Base-by-base conservation (phyloP, 352 stramenopile species). In the Globisporangium barbulae region DNA sequence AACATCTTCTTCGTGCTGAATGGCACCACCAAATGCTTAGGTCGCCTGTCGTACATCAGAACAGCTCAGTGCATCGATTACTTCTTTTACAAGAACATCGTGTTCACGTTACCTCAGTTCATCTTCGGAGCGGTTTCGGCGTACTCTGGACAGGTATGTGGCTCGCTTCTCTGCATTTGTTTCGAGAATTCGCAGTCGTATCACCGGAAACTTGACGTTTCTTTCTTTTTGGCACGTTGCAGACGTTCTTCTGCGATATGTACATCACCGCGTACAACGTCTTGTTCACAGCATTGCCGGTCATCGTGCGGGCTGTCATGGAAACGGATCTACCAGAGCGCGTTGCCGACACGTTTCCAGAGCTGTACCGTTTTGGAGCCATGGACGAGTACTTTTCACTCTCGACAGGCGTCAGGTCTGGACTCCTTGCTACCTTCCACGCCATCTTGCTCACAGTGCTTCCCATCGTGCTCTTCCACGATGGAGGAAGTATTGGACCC, bases 41-140 rank as follows among this genome's bases (percentile, higher is more conserved):
- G 97, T 9, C 90, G 97, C 30, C 96, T 98, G 67, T 98, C 98
- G 44, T 99, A 99, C 70, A 84, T 96, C 44, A 93, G 98, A 13
- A 97, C 98, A 57, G 89, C 87, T 21, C 92, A 97, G 63, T 93
- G 97, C 53, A 97, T 99, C 72, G 89, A 98, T 45, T 99, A 98
- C 65, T 98, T 98, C 59, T 99, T 99, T 74, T 99, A 99, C 90
- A 99, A 99, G 79, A 99, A 99, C 76, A 90, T 98, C 54, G 82
- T 96, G 4, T 93, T 98, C 59, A 96, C 90, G 8, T 57, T 97
- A 7, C 79, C 81, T 4, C 86, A 97, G 63, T 97, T 97, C 66
- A 85, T 94, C 53, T 97, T 86, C 65, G 79, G 88, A 37, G 69
- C 94, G 17, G 74, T 83, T 59, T 98, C 90, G 12, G 81, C 88